Evolutionary conservation across 805 yeast species (phyloP), one percentile per base, ranked within the genome.

Genomic region (Candida vartiovaarae): DNA sequence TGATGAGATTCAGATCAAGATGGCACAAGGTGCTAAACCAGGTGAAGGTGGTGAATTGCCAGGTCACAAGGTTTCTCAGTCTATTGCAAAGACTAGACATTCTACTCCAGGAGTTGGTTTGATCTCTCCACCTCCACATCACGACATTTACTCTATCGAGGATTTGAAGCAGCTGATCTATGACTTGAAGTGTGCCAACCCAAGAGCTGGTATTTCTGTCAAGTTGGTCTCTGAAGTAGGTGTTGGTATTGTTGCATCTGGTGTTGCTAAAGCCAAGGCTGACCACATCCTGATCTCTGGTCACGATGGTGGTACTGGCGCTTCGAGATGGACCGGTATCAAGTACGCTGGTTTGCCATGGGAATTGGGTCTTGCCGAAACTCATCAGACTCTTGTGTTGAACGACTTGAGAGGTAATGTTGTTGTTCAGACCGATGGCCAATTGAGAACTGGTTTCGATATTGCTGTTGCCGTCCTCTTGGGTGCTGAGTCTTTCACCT

Each of bases 251-350:
- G 91, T 93, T 62, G 98, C 98, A 27, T 88, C 97, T 36, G 99
- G 99, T 76, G 99, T 91, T 28, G 98, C 98, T 48, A 91, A 91
- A 70, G 99, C 99, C 20, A 95, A 93, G 62, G 96, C 98, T 10
- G 98, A 93, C 63, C 96, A 91, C 62, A 84, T 91, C 59, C 75
- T 91, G 62, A 86, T 91, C 52, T 86, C 96, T 48, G 98, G 98
- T 59, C 97, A 95, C 61, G 98, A 91, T 67, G 99, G 99, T 78
- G 99, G 99, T 72, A 91, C 99, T 46, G 99, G 99, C 81, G 99
- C 99, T 47, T 91, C 96, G 47, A 80, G 95, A 65, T 87, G 95
- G 88, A 90, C 97, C 23, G 93, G 96, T 63, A 89, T 91, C 63
- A 90, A 90, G 65, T 82, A 90, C 63, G 96, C 99, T 46, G 98